These are phyloP conservation scores for Lactarius evosmus DNA, from an alignment of 768 basidiomycete species.

Conservation along the genomic window DNA sequence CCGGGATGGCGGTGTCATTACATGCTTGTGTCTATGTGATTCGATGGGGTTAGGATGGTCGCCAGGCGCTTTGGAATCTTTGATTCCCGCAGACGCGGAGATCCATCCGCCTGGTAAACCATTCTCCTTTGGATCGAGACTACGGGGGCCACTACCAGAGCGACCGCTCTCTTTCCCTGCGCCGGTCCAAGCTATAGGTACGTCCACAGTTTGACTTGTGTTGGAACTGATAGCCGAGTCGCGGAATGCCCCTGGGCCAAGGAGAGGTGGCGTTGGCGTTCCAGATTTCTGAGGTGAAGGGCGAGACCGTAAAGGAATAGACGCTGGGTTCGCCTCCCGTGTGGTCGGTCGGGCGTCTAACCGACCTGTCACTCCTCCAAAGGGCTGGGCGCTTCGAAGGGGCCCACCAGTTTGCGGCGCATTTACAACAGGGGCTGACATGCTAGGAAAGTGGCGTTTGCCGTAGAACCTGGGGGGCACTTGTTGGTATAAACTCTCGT, in stretches of 20 bases:
- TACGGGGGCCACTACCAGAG: slow-evolving; percentile 8
- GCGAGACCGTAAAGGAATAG: slow-evolving; percentile 7
- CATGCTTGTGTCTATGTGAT: background rate
- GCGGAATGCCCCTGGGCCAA: slow-evolving; percentile 58
- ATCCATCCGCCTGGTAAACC: slow-evolving; percentile 31
- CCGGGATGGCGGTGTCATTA: background rate
- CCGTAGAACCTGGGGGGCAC: slow-evolving; percentile 11
- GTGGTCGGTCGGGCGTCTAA: background rate
- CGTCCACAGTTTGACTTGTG: slow-evolving; percentile 44
- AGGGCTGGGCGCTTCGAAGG: background rate
- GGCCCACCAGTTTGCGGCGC: slow-evolving; percentile 3
- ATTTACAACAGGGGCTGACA: slow-evolving; percentile 12
- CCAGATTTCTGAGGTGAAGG: slow-evolving; percentile 29
- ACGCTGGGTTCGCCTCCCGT: background rate
- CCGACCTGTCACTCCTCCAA: background rate
- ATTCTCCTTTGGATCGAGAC: slow-evolving; percentile 9
- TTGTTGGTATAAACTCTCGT: slow-evolving; percentile 30
- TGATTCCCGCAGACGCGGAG: slow-evolving; percentile 10
- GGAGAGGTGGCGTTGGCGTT: slow-evolving; percentile 42
- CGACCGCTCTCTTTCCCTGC: slow-evolving; percentile 33
- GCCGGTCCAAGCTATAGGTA: slow-evolving; percentile 65
- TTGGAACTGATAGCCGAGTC: slow-evolving; percentile 60
- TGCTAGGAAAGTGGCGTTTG: slow-evolving; percentile 20
- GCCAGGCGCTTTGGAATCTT: background rate
- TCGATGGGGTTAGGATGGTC: background rate